A percentile compares a stretch with the other conserved stretches of the same genome.
Conservation (phyloP, 202 grass and related monocot genomes). For the Eragrostis tef region DNA sequence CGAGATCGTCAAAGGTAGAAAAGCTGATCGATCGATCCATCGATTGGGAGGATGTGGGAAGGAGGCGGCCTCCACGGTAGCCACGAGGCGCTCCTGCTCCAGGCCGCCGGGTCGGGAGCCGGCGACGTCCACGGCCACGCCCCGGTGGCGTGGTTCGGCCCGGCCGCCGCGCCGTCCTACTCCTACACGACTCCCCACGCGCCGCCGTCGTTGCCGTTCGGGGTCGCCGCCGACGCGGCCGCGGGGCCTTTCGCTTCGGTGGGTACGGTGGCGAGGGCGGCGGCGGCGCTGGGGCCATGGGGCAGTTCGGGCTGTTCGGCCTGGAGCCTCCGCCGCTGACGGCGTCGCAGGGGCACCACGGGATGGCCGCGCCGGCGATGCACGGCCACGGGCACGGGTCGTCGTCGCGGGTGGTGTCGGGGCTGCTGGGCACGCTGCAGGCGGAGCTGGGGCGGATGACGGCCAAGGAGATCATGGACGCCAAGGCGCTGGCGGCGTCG, state of each 20-base stretch:
- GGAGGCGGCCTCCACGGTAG: conserved; percentile 54
- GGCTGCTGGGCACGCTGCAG: conserved; percentile 70
- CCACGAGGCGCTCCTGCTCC: conserved; percentile 63
- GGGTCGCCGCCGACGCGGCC: not conserved
- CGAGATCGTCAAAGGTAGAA: not conserved
- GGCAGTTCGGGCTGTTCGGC: conserved; percentile 44
- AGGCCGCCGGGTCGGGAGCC: conserved; percentile 37
- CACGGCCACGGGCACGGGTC: conserved; percentile 36
- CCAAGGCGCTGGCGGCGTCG: conserved; percentile 83
- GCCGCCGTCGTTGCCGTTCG: conserved; percentile 21
- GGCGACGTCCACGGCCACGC: conserved; percentile 22
- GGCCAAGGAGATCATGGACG: conserved; percentile 88
- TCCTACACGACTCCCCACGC: conserved; percentile 47
- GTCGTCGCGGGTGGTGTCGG: conserved; percentile 42
- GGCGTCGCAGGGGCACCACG: conserved; percentile 26
- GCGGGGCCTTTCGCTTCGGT: conserved; percentile 19
- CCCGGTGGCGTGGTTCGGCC: conserved; percentile 47
- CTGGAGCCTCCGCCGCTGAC: not conserved
- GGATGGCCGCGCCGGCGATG: conserved; percentile 25
- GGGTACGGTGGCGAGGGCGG: conserved; percentile 3
- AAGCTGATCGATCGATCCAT: not conserved
- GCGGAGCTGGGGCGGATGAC: conserved; percentile 81
- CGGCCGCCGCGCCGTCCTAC: conserved; percentile 41
- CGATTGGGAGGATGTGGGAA: conserved; percentile 58
- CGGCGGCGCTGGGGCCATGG: not conserved